Conservation (phyloP, 2,329 filamentous ascomycete species). For the Elsinoe necatrix region DNA sequence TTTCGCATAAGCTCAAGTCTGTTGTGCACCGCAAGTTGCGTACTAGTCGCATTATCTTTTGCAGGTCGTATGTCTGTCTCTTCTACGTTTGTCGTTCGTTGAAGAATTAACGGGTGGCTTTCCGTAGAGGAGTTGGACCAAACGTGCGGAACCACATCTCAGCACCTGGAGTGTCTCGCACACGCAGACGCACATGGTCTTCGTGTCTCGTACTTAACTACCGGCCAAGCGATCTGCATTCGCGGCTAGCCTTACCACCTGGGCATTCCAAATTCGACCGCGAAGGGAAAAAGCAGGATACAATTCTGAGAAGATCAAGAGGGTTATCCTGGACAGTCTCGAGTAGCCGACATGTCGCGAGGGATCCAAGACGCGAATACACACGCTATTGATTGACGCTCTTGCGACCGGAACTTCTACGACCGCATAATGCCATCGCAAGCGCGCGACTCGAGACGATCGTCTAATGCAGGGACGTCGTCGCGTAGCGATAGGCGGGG, state of each 20-base stretch:
- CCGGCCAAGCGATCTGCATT: background rate
- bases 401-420: background rate
- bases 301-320: background rate
- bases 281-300: background rate
- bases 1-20: background rate
- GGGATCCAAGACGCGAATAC: background rate
- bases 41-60: background rate
- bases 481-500: constrained; percentile 9
- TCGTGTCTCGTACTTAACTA: background rate
- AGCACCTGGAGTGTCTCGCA: background rate
- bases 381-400: constrained; percentile 8
- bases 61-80: background rate
- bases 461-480: background rate
- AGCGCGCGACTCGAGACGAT: constrained; percentile 6
- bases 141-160: constrained; percentile 8
- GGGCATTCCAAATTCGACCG: background rate
- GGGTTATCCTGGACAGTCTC: background rate
- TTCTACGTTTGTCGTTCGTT: constrained; percentile 4
- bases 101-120: constrained; percentile 11
- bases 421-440: constrained; percentile 2
- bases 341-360: constrained; percentile 5
- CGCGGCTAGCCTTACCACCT: background rate
- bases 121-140: constrained; percentile 11
- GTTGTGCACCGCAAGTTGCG: background rate
- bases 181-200: background rate